Base-by-base conservation (phyloP, 2,329 filamentous ascomycete genomes). In the Emergomyces orientalis region DNA sequence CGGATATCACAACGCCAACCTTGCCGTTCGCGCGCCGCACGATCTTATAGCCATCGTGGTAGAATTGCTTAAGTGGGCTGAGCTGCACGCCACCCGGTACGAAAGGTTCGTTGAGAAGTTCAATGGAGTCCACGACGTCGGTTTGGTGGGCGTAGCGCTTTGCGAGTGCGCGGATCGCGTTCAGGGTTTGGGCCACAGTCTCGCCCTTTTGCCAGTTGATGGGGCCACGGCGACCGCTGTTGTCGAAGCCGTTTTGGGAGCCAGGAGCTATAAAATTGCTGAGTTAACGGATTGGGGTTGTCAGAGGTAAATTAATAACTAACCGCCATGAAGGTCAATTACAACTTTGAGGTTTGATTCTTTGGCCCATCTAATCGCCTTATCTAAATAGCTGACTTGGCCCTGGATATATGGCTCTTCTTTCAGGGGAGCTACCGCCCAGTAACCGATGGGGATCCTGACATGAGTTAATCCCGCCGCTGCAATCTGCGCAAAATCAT, bases 211-310 rank as follows among this genome's bases (percentile, higher is more conserved):
- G 72, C 77, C 77, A 79, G 52, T 72, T 27, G 58, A 77, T 70
- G 30, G 73, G 60, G 11, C 72, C 75, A 63, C 69, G 75, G 54
- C 76, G 78, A 55, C 86, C 86, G 61, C 82, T 85, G 74, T 88
- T 88, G 73, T 88, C 86, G 70, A 87, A 88, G 3, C 86, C 86
- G 65, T 88, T 88, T 68, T 88, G 86, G 7, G 83, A 86, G 7
- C 81, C 80, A 22, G 84, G 82, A 39, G 84, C 84, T 78, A 47
- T 1, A 19, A 11, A 7, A 14, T n/a, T 37, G 27, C 6, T 5
- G 65, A 62, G 37, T 59, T 11, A 32, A 7, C 7, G 39, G 9
- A 43, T 41, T 22, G 27, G 17, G 8, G 17, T 32, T 30, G 39
- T 17, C 19, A 52, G 60, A 65, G 47, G 70, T n/a, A 34, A 56